These are phyloP conservation scores for Xylaria scruposa DNA, from an alignment of 495 filamentous ascomycete species.

Conservation along the genomic window DNA sequence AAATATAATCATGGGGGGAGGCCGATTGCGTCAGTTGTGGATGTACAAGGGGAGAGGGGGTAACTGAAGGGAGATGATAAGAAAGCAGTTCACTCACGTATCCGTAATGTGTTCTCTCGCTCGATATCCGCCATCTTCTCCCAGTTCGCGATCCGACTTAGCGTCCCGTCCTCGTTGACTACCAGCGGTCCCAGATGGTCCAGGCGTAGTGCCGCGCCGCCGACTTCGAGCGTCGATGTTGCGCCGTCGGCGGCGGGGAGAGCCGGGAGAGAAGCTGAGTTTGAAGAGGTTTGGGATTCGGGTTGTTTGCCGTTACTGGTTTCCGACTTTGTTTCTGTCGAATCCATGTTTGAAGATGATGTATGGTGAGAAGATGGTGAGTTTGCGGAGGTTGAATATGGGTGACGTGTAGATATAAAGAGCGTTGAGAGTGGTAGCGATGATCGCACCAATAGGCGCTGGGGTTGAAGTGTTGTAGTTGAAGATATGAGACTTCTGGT, in stretches of 20 bases:
- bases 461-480: background rate
- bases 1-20: background rate
- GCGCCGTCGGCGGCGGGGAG: slow-evolving; percentile 26
- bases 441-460: background rate
- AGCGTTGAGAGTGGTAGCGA: background rate
- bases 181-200: slow-evolving; percentile 71
- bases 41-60: background rate
- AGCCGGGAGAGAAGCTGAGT: slow-evolving; percentile 31
- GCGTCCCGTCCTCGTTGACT: slow-evolving; percentile 69
- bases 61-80: background rate
- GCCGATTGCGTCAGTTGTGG: background rate
- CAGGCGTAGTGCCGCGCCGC: slow-evolving; percentile 55
- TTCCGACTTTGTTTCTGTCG: slow-evolving; percentile 5
- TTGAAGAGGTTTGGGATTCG: slow-evolving; percentile 13
- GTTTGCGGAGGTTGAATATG: background rate
- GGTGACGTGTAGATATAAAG: background rate
- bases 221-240: slow-evolving; percentile 52
- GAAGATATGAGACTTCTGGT: background rate
- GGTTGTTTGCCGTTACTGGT: background rate
- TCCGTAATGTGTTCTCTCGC: slow-evolving; percentile 64
- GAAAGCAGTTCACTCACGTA: slow-evolving; percentile 34
- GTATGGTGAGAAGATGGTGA: background rate
- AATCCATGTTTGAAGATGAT: slow-evolving; percentile 15
- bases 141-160: slow-evolving; percentile 73
- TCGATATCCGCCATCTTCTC: slow-evolving; percentile 68